A percentile compares a stretch with the other conserved stretches of the same genome.
Conservation (phyloP, 148 eudicot species). For the Mesembryanthemum crystallinum region DNA sequence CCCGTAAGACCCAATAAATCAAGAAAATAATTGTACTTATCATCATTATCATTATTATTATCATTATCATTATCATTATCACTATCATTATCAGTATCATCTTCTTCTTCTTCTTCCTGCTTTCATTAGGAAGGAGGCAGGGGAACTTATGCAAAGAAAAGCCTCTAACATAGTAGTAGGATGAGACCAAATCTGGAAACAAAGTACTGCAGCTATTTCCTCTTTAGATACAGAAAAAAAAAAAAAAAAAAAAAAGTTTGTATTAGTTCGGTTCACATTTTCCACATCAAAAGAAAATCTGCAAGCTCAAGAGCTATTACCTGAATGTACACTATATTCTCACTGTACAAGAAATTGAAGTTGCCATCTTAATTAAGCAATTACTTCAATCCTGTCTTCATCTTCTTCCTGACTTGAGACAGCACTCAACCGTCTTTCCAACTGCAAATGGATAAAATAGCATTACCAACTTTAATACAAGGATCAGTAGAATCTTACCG, state of each 20-base stretch:
- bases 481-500: no score
- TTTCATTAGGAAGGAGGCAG: neutral
- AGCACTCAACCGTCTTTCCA: conserved; percentile 60
- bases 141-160: conserved; percentile 10
- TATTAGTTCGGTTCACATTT: conserved; percentile 10
- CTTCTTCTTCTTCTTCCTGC: conserved; percentile 19
- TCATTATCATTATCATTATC: conserved; percentile 10
- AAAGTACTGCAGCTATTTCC: conserved; percentile 16
- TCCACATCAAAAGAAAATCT: conserved; percentile 7
- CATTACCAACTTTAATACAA: conserved; percentile 12
- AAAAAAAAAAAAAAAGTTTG: conserved; percentile 1
- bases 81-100: no score
- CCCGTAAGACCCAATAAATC: conserved; percentile 15
- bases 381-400: conserved; percentile 45
- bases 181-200: neutral
- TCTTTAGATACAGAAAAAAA: no score
- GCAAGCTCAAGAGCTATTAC: conserved; percentile 28
- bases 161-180: neutral
- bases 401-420: conserved; percentile 50
- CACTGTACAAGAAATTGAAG: conserved; percentile 30
- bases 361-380: conserved; percentile 41
- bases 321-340: conserved; percentile 51
- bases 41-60: neutral
- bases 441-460: conserved; percentile 33
- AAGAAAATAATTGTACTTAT: conserved; percentile 16